phyloP scores from a whole-genome alignment of 2,329 filamentous ascomycete species.

The Pseudogymnoascus sp. region DNA sequence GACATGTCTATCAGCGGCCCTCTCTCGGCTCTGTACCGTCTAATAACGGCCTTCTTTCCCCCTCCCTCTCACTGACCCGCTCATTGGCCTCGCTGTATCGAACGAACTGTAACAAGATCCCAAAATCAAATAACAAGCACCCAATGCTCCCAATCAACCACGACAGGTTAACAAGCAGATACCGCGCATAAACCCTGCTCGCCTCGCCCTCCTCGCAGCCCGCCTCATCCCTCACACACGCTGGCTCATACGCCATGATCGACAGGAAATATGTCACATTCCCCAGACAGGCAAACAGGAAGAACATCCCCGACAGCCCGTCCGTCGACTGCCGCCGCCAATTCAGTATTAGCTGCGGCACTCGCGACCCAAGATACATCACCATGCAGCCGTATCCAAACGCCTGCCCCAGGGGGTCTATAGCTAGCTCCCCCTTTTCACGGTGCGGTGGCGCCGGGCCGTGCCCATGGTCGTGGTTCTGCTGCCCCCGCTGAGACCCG shows the following conservation, averaged over 20 bases:
- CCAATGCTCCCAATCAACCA: slow-evolving; percentile 88
- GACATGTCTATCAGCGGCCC: background rate
- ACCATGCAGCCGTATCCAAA: slow-evolving; percentile 90
- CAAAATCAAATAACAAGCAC: slow-evolving; percentile 74
- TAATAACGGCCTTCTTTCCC: slow-evolving; percentile 10
- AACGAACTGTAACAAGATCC: slow-evolving; percentile 88
- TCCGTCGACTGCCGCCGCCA: slow-evolving; percentile 89
- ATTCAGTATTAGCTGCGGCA: slow-evolving; percentile 88
- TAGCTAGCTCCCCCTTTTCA: slow-evolving; percentile 27
- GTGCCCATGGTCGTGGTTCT: slow-evolving; percentile 16
- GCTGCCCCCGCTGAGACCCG: slow-evolving; percentile 25
- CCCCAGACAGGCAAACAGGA: slow-evolving; percentile 90
- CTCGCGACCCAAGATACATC: slow-evolving; percentile 78
- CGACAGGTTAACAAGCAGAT: slow-evolving; percentile 81
- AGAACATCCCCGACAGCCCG: slow-evolving; percentile 88
- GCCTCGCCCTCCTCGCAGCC: slow-evolving; percentile 60
- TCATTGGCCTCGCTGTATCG: slow-evolving; percentile 48
- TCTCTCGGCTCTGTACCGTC: background rate
- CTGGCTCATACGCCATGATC: slow-evolving; percentile 82
- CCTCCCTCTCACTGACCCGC: background rate
- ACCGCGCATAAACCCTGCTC: slow-evolving; percentile 59
- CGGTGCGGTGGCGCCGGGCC: slow-evolving; percentile 24
- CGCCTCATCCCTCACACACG: slow-evolving; percentile 40
- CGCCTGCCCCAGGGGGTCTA: slow-evolving; percentile 64
- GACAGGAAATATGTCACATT: slow-evolving; percentile 90